Evolutionary conservation across 257 asterid species (phyloP).

Genomic region (Solanum gandarillasii): DNA sequence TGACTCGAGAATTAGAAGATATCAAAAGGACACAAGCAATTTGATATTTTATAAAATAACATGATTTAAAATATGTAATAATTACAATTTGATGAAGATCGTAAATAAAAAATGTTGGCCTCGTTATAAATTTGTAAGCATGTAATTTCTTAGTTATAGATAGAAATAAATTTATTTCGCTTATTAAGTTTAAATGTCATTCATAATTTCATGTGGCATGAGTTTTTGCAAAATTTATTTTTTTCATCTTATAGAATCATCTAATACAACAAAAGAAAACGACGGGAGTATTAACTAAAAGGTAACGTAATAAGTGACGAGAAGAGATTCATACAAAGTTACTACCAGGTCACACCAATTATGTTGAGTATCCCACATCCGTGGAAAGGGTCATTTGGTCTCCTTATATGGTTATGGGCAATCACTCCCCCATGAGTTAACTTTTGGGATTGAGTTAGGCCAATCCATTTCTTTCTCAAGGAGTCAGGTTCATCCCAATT

Average conservation of each 20-base stretch:
- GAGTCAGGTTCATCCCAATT: not conserved
- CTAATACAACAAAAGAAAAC: not conserved
- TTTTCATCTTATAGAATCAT: not conserved
- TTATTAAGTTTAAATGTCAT: not conserved
- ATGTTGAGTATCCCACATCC: not conserved
- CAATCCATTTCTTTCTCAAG: not conserved
- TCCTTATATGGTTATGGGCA: not conserved
- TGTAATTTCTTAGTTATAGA: not conserved
- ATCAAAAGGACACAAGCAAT: not conserved
- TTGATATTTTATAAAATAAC: not conserved
- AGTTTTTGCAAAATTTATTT: not conserved
- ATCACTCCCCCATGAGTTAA: not conserved
- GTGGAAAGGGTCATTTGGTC: not conserved
- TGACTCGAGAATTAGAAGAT: not conserved
- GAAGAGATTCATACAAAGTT: not conserved
- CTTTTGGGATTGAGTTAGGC: not conserved
- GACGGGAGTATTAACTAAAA: not conserved
- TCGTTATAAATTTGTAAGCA: not conserved
- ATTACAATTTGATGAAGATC: not conserved
- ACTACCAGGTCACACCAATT: not conserved
- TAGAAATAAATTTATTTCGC: not conserved
- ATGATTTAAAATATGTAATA: not conserved
- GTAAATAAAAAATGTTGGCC: not conserved
- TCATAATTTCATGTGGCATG: not conserved
- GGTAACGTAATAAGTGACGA: not conserved